These are phyloP conservation scores for Diaporthe longicolla DNA, from an alignment of 2,329 filamentous ascomycete genomes.

Conservation along the genomic window DNA sequence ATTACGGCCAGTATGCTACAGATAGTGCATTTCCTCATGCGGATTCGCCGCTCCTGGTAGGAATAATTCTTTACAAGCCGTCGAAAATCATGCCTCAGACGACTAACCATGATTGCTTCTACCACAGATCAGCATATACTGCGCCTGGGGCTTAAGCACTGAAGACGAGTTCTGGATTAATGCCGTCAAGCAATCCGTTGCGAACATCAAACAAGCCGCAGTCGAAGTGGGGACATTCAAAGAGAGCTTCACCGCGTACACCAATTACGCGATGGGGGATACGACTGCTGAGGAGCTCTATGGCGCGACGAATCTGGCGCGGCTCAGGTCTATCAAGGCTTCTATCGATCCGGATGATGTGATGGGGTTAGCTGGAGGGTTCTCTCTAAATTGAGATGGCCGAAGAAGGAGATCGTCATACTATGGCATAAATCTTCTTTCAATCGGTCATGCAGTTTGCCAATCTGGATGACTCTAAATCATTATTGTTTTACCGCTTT, in stretches of 20 bases:
- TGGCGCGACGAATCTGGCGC: constrained; percentile 42
- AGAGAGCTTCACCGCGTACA: constrained; percentile 45
- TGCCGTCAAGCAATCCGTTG: constrained; percentile 46
- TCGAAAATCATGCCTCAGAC: rapidly evolving
- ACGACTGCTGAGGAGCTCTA: constrained; percentile 45
- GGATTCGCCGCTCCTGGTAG: constrained; percentile 47
- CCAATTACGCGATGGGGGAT: constrained; percentile 48
- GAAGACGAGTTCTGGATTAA: constrained; percentile 50
- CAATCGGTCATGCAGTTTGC: neutral
- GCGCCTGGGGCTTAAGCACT: constrained; percentile 45
- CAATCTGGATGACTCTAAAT: too few relatives aligned
- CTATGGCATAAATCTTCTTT: too few relatives aligned
- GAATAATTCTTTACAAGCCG: neutral
- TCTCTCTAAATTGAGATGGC: neutral
- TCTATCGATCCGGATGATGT: constrained; percentile 46
- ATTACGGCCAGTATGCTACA: constrained; percentile 49
- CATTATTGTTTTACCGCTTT: too few relatives aligned
- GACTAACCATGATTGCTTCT: neutral
- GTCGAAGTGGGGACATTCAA: constrained; percentile 48
- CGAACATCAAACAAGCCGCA: constrained; percentile 48
- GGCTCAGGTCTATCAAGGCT: constrained; percentile 45
- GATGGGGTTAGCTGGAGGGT: constrained; percentile 49
- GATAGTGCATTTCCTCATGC: constrained; percentile 51
- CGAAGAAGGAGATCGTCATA: neutral
- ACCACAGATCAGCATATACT: constrained; percentile 49